phyloP scores from a whole-genome alignment of 257 asterid genomes.

The Verbena officinalis region DNA sequence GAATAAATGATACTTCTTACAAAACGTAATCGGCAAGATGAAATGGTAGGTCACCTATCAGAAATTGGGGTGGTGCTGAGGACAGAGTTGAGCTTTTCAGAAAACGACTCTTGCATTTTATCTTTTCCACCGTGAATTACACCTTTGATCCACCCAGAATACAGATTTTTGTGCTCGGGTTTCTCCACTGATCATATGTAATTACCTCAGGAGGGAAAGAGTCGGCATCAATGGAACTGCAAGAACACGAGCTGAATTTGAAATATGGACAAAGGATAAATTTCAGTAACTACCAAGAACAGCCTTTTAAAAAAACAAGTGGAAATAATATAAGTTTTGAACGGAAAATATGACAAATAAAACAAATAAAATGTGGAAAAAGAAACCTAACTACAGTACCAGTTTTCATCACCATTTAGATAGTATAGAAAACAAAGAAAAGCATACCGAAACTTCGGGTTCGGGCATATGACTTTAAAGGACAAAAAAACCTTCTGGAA shows the following conservation, averaged over 20 bases:
- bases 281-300: neutral
- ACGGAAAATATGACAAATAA: conserved; percentile 1
- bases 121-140: conserved; percentile 73
- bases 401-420: conserved; percentile 3
- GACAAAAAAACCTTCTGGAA: conserved; percentile 83
- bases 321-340: conserved; percentile 3
- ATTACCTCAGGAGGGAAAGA: conserved; percentile 79
- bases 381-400: no score
- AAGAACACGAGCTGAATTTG: conserved; percentile 33
- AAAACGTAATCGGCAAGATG: conserved; percentile 13
- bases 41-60: conserved; percentile 67
- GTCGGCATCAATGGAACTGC: conserved; percentile 59
- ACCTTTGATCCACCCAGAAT: conserved; percentile 85
- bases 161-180: conserved; percentile 52
- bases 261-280: conserved; percentile 14
- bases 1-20: neutral
- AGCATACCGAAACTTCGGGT: conserved; percentile 73
- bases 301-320: conserved; percentile 15
- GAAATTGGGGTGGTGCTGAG: conserved; percentile 87
- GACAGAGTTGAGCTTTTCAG: conserved; percentile 58
- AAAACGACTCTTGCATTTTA: conserved; percentile 62
- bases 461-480: conserved; percentile 84
- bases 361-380: neutral
- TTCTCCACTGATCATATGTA: conserved; percentile 80
- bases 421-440: conserved; percentile 2